These are phyloP conservation scores for Talaromyces albobiverticillius DNA, from an alignment of 2,329 filamentous ascomycete genomes.

Conservation along the genomic window DNA sequence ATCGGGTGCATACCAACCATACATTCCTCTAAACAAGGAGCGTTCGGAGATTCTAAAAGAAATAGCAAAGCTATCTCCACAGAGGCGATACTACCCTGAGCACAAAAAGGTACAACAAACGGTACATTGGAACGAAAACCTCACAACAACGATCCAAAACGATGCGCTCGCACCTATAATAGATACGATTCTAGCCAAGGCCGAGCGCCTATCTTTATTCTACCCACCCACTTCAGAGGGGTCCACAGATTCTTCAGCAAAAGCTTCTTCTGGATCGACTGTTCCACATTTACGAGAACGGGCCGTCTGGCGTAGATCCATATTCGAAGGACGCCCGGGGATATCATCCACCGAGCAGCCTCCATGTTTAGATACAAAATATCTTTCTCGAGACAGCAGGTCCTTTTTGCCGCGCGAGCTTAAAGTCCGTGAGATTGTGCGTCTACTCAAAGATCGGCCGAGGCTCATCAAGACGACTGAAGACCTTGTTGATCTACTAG, in stretches of 20 bases:
- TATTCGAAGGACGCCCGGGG: background rate
- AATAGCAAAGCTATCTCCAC: slow-evolving; percentile 37
- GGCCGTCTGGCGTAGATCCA: background rate
- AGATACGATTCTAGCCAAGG: background rate
- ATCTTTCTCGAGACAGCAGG: background rate
- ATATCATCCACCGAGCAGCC: too few species aligned
- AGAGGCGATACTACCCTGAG: slow-evolving; percentile 44
- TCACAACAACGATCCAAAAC: slow-evolving; percentile 42
- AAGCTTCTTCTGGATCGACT: background rate
- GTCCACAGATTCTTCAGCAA: background rate
- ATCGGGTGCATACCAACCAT: slow-evolving; percentile 53
- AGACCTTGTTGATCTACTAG: slow-evolving; percentile 26
- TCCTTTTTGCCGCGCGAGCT: background rate
- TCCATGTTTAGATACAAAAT: background rate
- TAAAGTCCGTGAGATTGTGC: background rate
- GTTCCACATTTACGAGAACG: background rate
- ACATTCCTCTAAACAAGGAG: slow-evolving; percentile 32
- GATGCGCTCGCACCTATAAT: slow-evolving; percentile 24
- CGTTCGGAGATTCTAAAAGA: slow-evolving; percentile 16
- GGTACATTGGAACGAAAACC: slow-evolving; percentile 38
- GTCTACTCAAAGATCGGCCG: background rate
- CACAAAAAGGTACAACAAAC: slow-evolving; percentile 28
- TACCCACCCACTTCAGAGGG: background rate
- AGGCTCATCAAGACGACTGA: background rate
- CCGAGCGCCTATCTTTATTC: background rate